Conservation (phyloP, 106 monocot species). For the Allium sativum region DNA sequence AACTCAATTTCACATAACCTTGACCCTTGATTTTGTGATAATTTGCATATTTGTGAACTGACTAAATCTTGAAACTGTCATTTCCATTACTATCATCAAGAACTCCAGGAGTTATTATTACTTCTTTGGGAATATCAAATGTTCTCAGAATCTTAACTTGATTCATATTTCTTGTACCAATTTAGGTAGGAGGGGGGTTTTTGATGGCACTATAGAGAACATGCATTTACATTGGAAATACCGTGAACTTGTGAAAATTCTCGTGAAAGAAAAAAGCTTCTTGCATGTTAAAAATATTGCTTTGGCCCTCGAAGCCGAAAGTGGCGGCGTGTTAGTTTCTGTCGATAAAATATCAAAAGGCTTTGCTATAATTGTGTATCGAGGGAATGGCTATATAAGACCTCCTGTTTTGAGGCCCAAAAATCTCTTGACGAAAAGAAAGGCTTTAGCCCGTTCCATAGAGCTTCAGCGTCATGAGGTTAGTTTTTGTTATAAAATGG, state of each 20-base stretch:
- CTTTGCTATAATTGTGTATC: constrained; percentile 70
- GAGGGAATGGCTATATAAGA: constrained; percentile 74
- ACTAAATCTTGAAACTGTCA: no score
- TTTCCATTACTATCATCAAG: no score
- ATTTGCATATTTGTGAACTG: no score
- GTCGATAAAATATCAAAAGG: constrained; percentile 97
- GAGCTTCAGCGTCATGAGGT: constrained; percentile 90
- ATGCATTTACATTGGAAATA: constrained; percentile 99
- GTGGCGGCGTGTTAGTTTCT: constrained; percentile 83
- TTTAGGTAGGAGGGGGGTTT: constrained; percentile 91
- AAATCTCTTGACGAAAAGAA: constrained; percentile 91
- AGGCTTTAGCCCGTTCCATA: constrained; percentile 90
- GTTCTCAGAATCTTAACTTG: neutral
- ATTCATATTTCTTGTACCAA: neutral
- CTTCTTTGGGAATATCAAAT: neutral
- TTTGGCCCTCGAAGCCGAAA: constrained; percentile 91
- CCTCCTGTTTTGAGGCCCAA: constrained; percentile 67
- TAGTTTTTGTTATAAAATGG: neutral
- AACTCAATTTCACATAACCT: no score
- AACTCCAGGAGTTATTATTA: no score
- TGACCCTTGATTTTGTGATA: no score
- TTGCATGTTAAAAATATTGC: constrained; percentile 57
- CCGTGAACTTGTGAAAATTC: constrained; percentile 78
- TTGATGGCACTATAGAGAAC: constrained; percentile 96
- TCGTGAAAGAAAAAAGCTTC: constrained; percentile 76